Evolutionary conservation across 306 rosid species (phyloP).

Genomic region (Astragalus glycyphyllos): DNA sequence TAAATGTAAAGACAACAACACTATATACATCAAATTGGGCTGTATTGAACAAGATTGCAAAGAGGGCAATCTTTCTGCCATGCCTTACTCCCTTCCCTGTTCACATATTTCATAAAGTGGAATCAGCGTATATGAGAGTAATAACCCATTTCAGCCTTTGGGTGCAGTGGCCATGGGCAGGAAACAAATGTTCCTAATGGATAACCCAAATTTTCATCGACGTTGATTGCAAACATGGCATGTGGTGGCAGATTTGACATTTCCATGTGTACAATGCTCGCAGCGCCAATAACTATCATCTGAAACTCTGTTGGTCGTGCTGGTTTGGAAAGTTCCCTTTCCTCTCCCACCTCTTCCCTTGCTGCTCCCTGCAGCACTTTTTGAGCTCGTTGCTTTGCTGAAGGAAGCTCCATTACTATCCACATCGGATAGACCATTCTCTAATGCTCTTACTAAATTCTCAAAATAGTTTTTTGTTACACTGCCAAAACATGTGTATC

Average conservation of each 20-base stretch:
- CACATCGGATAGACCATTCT: conserved; percentile 66
- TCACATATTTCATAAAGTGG: conserved; percentile 26
- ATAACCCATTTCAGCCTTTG: conserved; percentile 22
- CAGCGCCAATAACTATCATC: conserved; percentile 51
- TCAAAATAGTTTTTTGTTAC: conserved; percentile 59
- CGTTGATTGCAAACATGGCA: conserved; percentile 57
- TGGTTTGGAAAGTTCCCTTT: conserved; percentile 45
- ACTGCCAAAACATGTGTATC: conserved; percentile 43
- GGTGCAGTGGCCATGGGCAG: neutral
- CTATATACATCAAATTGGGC: conserved; percentile 51
- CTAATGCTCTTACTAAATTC: conserved; percentile 68
- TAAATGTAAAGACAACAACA: conserved; percentile 16
- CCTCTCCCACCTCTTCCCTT: conserved; percentile 57
- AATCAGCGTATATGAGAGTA: conserved; percentile 25
- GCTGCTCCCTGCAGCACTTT: conserved; percentile 51
- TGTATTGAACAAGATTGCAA: conserved; percentile 18
- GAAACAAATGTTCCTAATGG: conserved; percentile 16
- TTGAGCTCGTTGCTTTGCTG: conserved; percentile 56
- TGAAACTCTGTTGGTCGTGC: conserved; percentile 40
- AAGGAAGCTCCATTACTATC: conserved; percentile 51
- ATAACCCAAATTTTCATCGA: conserved; percentile 37
- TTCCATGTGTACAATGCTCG: conserved; percentile 53
- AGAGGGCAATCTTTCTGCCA: conserved; percentile 35
- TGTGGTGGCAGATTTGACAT: conserved; percentile 41
- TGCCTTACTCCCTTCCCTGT: conserved; percentile 28